A percentile compares a stretch with the other conserved stretches of the same genome.
Conservation (phyloP, 306 rosid genomes). For the Corylus americana region DNA sequence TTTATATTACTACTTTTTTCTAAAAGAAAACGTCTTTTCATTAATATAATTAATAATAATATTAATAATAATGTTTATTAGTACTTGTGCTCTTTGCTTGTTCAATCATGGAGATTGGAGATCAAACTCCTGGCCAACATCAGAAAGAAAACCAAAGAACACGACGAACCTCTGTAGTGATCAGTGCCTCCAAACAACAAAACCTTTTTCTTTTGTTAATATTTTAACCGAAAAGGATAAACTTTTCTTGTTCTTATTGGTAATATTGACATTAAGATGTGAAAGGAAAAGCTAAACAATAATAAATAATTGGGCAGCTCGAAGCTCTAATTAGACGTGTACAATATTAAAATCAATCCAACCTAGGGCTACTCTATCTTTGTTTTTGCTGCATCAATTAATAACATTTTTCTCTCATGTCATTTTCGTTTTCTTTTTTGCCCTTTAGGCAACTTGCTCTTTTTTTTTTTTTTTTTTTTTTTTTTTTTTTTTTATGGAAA, state of each 20-base stretch:
- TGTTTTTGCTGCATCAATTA: slow-evolving; percentile 27
- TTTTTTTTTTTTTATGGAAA: too few species aligned
- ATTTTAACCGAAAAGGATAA: slow-evolving; percentile 36
- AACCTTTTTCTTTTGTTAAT: slow-evolving; percentile 2
- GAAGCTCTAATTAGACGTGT: not conserved
- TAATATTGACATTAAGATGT: slow-evolving; percentile 26
- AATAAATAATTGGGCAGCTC: slow-evolving; percentile 12
- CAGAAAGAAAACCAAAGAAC: slow-evolving; percentile 11
- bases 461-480: too few species aligned
- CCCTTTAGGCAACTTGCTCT: too few species aligned
- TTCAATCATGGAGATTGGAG: slow-evolving; percentile 22
- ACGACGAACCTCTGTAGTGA: slow-evolving; percentile 23
- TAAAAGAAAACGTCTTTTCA: too few species aligned
- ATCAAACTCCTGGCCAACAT: not conserved
- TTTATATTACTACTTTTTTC: too few species aligned
- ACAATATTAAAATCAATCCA: slow-evolving; percentile 29
- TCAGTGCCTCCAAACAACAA: slow-evolving; percentile 12
- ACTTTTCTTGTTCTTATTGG: slow-evolving; percentile 37
- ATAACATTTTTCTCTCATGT: slow-evolving; percentile 32
- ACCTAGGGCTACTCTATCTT: slow-evolving; percentile 39
- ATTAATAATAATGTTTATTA: too few species aligned
- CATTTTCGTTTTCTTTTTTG: slow-evolving; percentile 10
- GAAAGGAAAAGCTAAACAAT: slow-evolving; percentile 12
- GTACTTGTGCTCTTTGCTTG: too few species aligned
- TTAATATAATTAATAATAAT: too few species aligned